Percentiles rank a stretch among this genome's conserved stretches.
phyloP scores from a whole-genome alignment of 495 filamentous ascomycete genomes.

The Aspergillus campestris region DNA sequence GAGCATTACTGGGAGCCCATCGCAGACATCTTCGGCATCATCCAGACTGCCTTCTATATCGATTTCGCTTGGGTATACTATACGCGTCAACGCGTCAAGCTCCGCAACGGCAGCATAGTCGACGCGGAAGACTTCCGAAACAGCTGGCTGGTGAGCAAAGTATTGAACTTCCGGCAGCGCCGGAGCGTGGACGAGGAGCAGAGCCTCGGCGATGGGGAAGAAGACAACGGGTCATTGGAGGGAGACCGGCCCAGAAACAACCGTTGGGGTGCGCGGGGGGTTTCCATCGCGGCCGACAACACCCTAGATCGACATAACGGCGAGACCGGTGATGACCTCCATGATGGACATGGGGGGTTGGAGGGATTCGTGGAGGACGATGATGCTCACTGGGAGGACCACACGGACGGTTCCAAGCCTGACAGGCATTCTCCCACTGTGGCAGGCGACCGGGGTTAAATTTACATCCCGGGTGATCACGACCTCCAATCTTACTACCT shows the following conservation, averaged over 20 bases:
- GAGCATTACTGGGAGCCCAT: conserved; percentile 60
- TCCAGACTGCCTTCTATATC: conserved; percentile 85
- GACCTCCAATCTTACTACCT: too few relatives aligned
- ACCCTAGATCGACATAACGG: conserved; percentile 49
- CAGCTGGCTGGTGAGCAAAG: conserved; percentile 61
- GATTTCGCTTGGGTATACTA: conserved; percentile 99
- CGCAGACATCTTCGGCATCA: conserved; percentile 71
- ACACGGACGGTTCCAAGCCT: not conserved
- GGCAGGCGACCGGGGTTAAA: not conserved
- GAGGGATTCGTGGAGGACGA: conserved; percentile 23
- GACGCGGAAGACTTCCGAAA: conserved; percentile 81
- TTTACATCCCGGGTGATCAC: too few relatives aligned
- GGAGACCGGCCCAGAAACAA: conserved; percentile 31
- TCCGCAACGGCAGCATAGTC: conserved; percentile 83
- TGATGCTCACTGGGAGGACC: conserved; percentile 8
- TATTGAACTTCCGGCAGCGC: conserved; percentile 30
- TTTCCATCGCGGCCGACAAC: conserved; percentile 76
- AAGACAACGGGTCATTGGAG: conserved; percentile 14
- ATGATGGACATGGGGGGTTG: conserved; percentile 9
- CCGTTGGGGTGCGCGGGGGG: conserved; percentile 67
- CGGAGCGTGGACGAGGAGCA: conserved; percentile 29
- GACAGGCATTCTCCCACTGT: conserved; percentile 2
- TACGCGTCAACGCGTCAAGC: conserved; percentile 85
- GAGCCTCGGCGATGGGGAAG: conserved; percentile 31
- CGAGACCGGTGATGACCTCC: conserved; percentile 6